Conservation (phyloP, 2,329 filamentous ascomycete genomes). For the Aurifilum marmelostoma region DNA sequence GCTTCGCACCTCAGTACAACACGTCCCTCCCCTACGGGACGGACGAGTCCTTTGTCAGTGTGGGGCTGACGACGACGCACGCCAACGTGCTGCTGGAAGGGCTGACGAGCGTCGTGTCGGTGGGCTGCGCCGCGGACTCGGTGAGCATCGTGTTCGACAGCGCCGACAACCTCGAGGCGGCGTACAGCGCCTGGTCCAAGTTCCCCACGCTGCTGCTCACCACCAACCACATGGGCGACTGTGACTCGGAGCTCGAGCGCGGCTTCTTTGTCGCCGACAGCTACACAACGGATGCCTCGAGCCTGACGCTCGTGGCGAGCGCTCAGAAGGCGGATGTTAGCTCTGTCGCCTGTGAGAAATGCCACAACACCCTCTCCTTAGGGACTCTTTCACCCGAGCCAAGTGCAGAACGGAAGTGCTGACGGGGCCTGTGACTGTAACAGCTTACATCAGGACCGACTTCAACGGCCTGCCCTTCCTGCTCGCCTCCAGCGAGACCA, state of each 20-base stretch:
- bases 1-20: constrained; percentile 17
- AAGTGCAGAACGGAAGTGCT: too few relatives aligned
- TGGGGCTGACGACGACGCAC: constrained; percentile 16
- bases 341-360: constrained; percentile 15
- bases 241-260: constrained; percentile 24
- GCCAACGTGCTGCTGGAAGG: constrained; percentile 23
- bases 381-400: too few relatives aligned
- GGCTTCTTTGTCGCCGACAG: constrained; percentile 24
- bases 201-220: constrained; percentile 16
- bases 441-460: constrained; percentile 25
- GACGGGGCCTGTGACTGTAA: too few relatives aligned
- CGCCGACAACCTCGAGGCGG: constrained; percentile 15
- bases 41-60: constrained; percentile 20
- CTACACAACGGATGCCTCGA: constrained; percentile 7
- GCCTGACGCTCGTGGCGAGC: constrained; percentile 19
- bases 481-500: constrained; percentile 10
- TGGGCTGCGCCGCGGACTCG: constrained; percentile 21
- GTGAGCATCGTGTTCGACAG: constrained; percentile 24
- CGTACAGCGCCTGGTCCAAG: constrained; percentile 23
- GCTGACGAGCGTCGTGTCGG: constrained; percentile 16
- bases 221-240: constrained; percentile 28
- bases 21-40: constrained; percentile 19
- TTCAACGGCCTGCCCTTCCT: constrained; percentile 24
- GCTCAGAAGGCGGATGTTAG: constrained; percentile 18
- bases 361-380: not conserved